Base-by-base conservation (phyloP, 805 yeast genomes). In the Hemisphaericaspora nanyangensis region DNA sequence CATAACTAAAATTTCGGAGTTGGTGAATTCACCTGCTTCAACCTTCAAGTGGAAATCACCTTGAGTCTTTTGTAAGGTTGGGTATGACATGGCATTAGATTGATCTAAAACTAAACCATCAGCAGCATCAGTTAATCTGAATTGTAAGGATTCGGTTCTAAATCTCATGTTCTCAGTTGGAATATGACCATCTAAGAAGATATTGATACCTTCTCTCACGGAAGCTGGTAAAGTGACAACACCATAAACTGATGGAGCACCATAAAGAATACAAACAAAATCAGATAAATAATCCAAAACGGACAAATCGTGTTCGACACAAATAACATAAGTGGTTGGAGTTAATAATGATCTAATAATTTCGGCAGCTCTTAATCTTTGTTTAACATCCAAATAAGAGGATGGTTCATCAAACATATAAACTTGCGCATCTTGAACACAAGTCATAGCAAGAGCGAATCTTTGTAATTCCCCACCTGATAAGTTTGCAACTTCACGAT, bases 381-480 rank as follows among this genome's bases (percentile, higher is more conserved):
- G 99, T 70, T 93, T 93, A 50, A 93, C 98, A 77, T 93, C 99
- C 64, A 93, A 72, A 69, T 93, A 93, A 8, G 99, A 93, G 15
- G 98, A 90, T 34, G 99, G 99, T 73, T 93, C 99, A 70, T 93
- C 99, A 66, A 93, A 93, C 99, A 93, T 93, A 70, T 93, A 93
- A 32, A 93, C 98, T 53, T 88, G 85, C 41, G 98, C 98, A 24
- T 71, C 73, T 69, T 91, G 98, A 34, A 90, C 89, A 74, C 96
- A 87, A 12, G 98, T 86, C 89, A 93, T 84, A 54, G 93, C 99
- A 60, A 93, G 83, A 34, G 99, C 98, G 60, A 93, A 93, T 72
- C 99, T 82, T 73, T 93, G 99, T 62, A 93, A 76, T 70, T 93
- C 99, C 66, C 99, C 99, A 82, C 99, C 99, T 34, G 96, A 88